Conservation (phyloP, 1,284 basidiomycete genomes). For the Cutaneotrichosporon spelunceum region DNA sequence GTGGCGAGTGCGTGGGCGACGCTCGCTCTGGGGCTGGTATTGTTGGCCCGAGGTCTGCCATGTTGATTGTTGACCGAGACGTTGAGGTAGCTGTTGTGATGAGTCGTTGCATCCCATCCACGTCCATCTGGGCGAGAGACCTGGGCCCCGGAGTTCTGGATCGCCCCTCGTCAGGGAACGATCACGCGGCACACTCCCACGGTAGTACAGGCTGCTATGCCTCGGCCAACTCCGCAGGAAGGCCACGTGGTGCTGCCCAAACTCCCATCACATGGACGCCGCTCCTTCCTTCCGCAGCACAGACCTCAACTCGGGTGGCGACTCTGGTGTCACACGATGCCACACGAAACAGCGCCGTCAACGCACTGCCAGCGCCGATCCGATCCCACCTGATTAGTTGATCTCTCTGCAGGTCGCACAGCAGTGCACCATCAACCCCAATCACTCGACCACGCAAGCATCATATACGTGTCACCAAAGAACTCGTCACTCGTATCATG, state of each 20-base stretch:
- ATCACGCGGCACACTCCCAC: not conserved
- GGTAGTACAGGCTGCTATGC: not conserved
- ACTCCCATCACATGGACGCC: too few relatives aligned
- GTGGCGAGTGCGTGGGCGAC: not conserved
- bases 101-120: not conserved
- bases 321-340: too few relatives aligned
- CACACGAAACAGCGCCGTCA: too few relatives aligned
- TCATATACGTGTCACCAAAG: not conserved
- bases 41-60: not conserved
- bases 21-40: not conserved
- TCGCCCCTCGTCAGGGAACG: not conserved
- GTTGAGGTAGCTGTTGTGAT: not conserved
- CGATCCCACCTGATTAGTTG: too few relatives aligned
- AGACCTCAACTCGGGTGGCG: too few relatives aligned
- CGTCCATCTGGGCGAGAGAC: not conserved
- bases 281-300: too few relatives aligned
- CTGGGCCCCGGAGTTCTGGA: not conserved
- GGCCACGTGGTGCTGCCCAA: not conserved
- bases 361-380: too few relatives aligned
- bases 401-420: not conserved
- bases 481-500: constrained; percentile 25
- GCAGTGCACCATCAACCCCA: not conserved
- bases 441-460: not conserved
- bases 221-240: not conserved
- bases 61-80: not conserved